These are phyloP conservation scores for Yamadazyma pseudoaaseri DNA, from an alignment of 1,139 yeast species.

Conservation along the genomic window DNA sequence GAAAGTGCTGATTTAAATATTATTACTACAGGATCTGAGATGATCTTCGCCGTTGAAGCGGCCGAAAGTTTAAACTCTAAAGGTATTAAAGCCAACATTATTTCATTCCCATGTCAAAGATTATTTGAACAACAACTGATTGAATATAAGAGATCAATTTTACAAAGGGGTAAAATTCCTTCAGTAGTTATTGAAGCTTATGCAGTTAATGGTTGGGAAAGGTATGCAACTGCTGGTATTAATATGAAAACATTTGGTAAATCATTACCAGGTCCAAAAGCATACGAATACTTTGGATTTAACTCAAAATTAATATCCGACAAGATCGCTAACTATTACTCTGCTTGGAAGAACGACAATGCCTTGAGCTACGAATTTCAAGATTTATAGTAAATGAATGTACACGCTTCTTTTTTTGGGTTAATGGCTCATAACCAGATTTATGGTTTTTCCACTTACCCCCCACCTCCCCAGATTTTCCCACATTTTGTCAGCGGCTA, in stretches of 20 bases:
- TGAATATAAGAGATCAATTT: constrained; percentile 21
- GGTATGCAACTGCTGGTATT: constrained; percentile 33
- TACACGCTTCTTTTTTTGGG: constrained; percentile 1
- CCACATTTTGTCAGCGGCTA: too few relatives aligned
- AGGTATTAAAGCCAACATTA: constrained; percentile 24
- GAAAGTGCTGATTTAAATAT: constrained; percentile 20
- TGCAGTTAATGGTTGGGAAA: constrained; percentile 35
- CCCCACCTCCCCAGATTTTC: constrained; percentile 1
- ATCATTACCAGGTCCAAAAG: constrained; percentile 28
- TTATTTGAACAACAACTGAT: constrained; percentile 25
- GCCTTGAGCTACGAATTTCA: constrained; percentile 24
- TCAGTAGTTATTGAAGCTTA: constrained; percentile 32
- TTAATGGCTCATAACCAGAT: too few relatives aligned
- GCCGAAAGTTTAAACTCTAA: constrained; percentile 20
- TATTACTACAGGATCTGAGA: constrained; percentile 30
- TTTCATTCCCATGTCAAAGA: constrained; percentile 24
- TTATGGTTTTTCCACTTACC: constrained; percentile 1
- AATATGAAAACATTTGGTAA: constrained; percentile 28
- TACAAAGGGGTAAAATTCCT: constrained; percentile 23
- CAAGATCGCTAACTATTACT: constrained; percentile 18
- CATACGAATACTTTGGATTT: constrained; percentile 30
- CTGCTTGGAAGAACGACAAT: constrained; percentile 19
- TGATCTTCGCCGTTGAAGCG: constrained; percentile 25
- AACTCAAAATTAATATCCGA: constrained; percentile 23
- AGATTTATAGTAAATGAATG: constrained; percentile 18